Percentiles rank a stretch among this genome's conserved stretches.
Evolutionary conservation across 2,329 filamentous ascomycete species (phyloP).

Genomic region (Sarocladium strictum): DNA sequence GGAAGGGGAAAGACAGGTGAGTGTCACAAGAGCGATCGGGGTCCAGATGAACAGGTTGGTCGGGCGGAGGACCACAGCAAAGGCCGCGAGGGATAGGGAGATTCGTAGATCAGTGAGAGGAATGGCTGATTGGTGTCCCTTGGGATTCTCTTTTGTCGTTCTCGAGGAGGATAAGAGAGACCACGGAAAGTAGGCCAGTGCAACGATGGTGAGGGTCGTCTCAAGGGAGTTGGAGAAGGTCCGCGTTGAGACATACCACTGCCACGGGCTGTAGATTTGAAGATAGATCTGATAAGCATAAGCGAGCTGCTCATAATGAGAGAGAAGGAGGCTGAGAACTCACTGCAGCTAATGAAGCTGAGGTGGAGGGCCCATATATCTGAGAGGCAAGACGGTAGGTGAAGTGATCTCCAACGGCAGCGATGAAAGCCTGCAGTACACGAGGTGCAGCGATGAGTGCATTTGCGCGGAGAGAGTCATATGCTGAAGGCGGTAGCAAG

Average conservation of each 20-base stretch:
- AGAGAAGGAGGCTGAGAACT: conserved; percentile 19
- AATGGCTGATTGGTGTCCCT: conserved; percentile 15
- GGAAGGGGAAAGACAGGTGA: conserved; percentile 36
- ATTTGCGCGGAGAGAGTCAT: conserved; percentile 52
- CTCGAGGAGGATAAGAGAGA: conserved; percentile 47
- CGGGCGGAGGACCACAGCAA: conserved; percentile 80
- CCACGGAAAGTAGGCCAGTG: conserved; percentile 86
- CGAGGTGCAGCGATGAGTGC: conserved; percentile 69
- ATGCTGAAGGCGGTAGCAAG: conserved; percentile 39
- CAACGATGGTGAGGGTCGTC: conserved; percentile 76
- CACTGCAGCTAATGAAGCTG: conserved; percentile 65
- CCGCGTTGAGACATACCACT: conserved; percentile 91
- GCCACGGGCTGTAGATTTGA: conserved; percentile 58
- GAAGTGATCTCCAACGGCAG: conserved; percentile 76
- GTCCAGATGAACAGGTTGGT: conserved; percentile 88
- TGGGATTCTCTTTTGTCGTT: conserved; percentile 32
- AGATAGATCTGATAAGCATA: conserved; percentile 26
- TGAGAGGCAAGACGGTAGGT: conserved; percentile 76
- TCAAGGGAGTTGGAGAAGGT: conserved; percentile 94
- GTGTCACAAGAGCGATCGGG: conserved; percentile 45
- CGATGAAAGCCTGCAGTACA: conserved; percentile 68
- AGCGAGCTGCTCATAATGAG: neutral
- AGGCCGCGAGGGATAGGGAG: conserved; percentile 68
- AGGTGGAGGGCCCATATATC: conserved; percentile 62
- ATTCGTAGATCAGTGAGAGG: conserved; percentile 33